phyloP scores from a whole-genome alignment of 1,284 basidiomycete species.

The Heterobasidion parviporum region DNA sequence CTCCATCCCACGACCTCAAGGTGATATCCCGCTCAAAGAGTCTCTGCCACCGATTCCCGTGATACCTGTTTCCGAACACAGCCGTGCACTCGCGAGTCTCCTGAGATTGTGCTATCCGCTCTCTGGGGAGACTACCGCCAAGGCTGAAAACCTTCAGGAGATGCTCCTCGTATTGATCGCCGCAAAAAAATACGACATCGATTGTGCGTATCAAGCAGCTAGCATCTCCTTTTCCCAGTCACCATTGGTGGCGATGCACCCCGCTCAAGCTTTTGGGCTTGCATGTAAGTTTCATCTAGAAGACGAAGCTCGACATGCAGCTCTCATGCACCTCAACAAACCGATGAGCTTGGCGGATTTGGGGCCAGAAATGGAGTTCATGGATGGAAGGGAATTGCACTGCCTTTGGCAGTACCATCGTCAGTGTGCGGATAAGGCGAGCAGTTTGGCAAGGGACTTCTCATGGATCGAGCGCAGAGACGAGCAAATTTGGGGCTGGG shows the following conservation, averaged over 20 bases:
- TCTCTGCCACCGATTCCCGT: not conserved
- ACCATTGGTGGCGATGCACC: not conserved
- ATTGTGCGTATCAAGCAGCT: not conserved
- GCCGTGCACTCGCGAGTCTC: constrained; percentile 1
- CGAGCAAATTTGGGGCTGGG: not conserved
- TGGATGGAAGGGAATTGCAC: not conserved
- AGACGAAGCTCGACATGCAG: not conserved
- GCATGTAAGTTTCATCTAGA: constrained; percentile 4
- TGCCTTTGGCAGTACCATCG: not conserved
- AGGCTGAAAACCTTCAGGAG: not conserved
- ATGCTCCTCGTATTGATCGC: not conserved
- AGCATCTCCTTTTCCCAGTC: not conserved
- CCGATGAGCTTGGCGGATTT: not conserved
- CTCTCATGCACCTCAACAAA: not conserved
- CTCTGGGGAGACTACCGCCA: not conserved
- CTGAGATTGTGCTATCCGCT: constrained; percentile 9
- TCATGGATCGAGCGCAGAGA: not conserved
- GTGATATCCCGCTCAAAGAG: not conserved
- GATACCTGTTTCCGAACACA: constrained; percentile 4
- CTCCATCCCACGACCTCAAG: not conserved
- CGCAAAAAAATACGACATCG: constrained; percentile 10
- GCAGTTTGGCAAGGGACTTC: not conserved
- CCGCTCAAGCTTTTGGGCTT: constrained; percentile 3
- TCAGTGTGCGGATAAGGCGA: not conserved
- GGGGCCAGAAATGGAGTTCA: not conserved